These are phyloP conservation scores for Chalara sp. DNA, from an alignment of 2,329 filamentous ascomycete genomes.

Conservation along the genomic window DNA sequence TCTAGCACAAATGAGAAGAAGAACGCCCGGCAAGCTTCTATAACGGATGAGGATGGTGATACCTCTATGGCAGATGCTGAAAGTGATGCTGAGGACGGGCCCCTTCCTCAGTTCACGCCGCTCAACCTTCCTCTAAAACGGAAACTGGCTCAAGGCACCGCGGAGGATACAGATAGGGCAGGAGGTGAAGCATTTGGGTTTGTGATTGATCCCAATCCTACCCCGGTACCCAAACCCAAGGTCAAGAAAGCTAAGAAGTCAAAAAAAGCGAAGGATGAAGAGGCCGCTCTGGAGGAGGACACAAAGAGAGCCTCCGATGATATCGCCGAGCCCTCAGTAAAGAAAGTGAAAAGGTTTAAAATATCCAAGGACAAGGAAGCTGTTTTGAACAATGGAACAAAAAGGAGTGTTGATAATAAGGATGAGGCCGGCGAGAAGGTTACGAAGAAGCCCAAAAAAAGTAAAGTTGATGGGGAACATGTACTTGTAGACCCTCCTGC, in stretches of 20 bases:
- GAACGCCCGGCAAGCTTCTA: no score
- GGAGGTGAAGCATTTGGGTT: slow-evolving; percentile 4
- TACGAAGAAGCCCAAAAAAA: not conserved
- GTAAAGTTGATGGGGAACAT: not conserved
- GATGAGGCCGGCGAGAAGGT: slow-evolving; percentile 1
- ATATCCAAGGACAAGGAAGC: not conserved
- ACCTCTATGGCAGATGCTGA: no score
- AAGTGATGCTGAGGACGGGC: no score
- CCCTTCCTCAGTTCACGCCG: no score
- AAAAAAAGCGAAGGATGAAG: slow-evolving; percentile 37
- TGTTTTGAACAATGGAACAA: not conserved
- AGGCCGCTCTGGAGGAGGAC: not conserved
- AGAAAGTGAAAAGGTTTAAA: slow-evolving; percentile 43
- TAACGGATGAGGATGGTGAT: no score
- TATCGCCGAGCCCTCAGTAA: slow-evolving; percentile 1
- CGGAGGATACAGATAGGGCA: not conserved
- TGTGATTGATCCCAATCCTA: slow-evolving; percentile 20
- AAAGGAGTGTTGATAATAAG: not conserved
- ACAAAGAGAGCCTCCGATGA: not conserved
- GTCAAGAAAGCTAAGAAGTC: slow-evolving; percentile 41
- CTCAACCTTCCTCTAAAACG: not conserved
- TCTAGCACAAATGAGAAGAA: no score
- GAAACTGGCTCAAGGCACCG: not conserved
- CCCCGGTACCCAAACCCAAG: slow-evolving; percentile 22
- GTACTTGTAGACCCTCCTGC: slow-evolving; percentile 1